Evolutionary conservation across 1,139 yeast genomes (phyloP).

Genomic region (Dujonia santamariae): DNA sequence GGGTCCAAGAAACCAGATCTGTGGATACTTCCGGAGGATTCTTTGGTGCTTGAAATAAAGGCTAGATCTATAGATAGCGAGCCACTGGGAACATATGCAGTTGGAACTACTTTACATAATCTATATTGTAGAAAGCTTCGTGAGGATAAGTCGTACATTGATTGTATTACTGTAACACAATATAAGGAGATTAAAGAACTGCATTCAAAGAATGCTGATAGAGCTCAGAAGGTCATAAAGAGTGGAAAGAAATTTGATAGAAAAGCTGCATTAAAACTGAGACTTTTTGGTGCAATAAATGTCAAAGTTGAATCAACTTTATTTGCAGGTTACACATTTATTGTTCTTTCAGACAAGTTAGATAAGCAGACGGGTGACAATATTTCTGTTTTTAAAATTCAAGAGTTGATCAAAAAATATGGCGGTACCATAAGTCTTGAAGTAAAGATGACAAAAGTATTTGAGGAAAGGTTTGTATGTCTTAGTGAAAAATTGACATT

Average conservation of each 20-base stretch:
- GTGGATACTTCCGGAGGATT: constrained; percentile 79
- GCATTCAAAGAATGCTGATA: constrained; percentile 3
- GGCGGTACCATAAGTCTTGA: constrained; percentile 45
- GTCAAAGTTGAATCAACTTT: constrained; percentile 14
- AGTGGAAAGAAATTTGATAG: neutral
- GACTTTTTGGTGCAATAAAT: constrained; percentile 6
- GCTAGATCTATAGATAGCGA: constrained; percentile 69
- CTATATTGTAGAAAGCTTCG: constrained; percentile 71
- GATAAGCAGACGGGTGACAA: constrained; percentile 22
- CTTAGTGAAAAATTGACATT: constrained; percentile 52
- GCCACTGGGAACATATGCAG: constrained; percentile 49
- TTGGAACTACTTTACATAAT: constrained; percentile 70
- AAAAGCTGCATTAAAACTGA: constrained; percentile 10
- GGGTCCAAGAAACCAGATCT: constrained; percentile 62
- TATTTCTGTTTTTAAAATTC: constrained; percentile 32
- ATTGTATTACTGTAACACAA: constrained; percentile 57
- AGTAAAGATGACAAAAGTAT: constrained; percentile 13
- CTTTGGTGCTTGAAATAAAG: constrained; percentile 80
- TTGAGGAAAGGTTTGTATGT: constrained; percentile 18
- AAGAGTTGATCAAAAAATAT: constrained; percentile 35
- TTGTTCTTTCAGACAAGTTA: constrained; percentile 43
- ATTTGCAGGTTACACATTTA: constrained; percentile 25
- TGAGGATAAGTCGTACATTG: constrained; percentile 59
- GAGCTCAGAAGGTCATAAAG: constrained; percentile 6
- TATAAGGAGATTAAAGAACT: constrained; percentile 35